These are phyloP conservation scores for Phytophthora europaea DNA, from an alignment of 352 stramenopile species.

Conservation along the genomic window DNA sequence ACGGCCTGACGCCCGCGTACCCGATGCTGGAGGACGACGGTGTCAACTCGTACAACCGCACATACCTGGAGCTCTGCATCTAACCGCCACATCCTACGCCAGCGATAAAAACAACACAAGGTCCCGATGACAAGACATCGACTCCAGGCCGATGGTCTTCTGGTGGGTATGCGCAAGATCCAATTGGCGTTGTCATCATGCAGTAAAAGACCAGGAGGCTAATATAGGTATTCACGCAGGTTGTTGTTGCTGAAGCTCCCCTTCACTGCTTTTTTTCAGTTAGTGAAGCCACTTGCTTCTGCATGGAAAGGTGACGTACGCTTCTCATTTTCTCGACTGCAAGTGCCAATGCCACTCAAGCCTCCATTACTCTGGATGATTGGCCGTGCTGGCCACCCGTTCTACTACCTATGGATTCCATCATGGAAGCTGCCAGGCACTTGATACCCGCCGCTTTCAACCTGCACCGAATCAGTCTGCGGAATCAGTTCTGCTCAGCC, in stretches of 20 bases:
- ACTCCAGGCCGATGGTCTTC: conserved; percentile 9
- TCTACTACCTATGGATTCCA: neutral
- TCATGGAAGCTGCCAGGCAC: neutral
- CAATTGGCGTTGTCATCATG: conserved; percentile 11
- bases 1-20: conserved; percentile 98
- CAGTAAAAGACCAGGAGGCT: conserved; percentile 26
- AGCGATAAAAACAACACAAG: conserved; percentile 7
- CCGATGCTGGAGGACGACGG: conserved; percentile 96
- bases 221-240: conserved; percentile 29
- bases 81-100: conserved; percentile 35
- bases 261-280: neutral
- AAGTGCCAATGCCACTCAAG: conserved; percentile 12
- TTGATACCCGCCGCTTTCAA: conserved; percentile 20
- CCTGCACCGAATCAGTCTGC: conserved; percentile 23
- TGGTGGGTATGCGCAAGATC: conserved; percentile 15
- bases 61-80: conserved; percentile 93
- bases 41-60: conserved; percentile 96
- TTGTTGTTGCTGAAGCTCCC: neutral
- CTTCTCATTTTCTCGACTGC: conserved; percentile 12
- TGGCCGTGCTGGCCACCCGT: neutral
- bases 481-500: conserved; percentile 24
- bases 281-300: conserved; percentile 13
- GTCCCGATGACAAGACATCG: neutral
- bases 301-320: conserved; percentile 8
- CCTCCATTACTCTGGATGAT: conserved; percentile 17